Percentiles rank a stretch among this genome's conserved stretches.
Evolutionary conservation across 2,329 filamentous ascomycete species (phyloP).

Genomic region (Phialophora expanda): DNA sequence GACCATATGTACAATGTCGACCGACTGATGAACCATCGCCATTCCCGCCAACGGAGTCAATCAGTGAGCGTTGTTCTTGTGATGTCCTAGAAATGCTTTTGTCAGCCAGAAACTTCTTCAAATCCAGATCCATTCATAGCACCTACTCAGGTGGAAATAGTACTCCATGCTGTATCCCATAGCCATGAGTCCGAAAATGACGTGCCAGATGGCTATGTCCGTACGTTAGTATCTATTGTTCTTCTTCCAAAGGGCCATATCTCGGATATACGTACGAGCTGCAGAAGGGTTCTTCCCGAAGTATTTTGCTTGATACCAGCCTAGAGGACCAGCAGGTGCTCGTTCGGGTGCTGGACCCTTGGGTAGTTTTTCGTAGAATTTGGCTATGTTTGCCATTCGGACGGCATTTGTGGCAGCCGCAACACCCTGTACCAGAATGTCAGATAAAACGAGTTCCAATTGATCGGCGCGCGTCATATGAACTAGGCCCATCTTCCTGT

Average conservation of each 20-base stretch:
- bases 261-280: conserved; percentile 71
- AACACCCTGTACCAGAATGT: conserved; percentile 69
- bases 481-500: neutral
- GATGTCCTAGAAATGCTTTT: conserved; percentile 71
- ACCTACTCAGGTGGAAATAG: conserved; percentile 97
- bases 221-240: conserved; percentile 12
- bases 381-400: conserved; percentile 97
- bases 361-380: conserved; percentile 98
- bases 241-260: neutral
- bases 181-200: conserved; percentile 75
- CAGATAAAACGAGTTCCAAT: conserved; percentile 15
- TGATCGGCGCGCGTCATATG: neutral
- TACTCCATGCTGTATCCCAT: conserved; percentile 97
- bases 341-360: conserved; percentile 84
- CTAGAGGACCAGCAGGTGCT: conserved; percentile 80
- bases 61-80: conserved; percentile 99
- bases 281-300: conserved; percentile 92
- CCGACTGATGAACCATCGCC: neutral
- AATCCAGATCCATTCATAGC: conserved; percentile 49
- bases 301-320: conserved; percentile 83
- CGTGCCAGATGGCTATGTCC: conserved; percentile 79
- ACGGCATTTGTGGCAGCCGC: conserved; percentile 93
- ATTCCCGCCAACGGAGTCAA: conserved; percentile 39
- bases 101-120: conserved; percentile 12
- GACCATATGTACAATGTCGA: conserved; percentile 18